phyloP scores from a whole-genome alignment of 176 grass and related monocot species.

The Tuctoria greenei region DNA sequence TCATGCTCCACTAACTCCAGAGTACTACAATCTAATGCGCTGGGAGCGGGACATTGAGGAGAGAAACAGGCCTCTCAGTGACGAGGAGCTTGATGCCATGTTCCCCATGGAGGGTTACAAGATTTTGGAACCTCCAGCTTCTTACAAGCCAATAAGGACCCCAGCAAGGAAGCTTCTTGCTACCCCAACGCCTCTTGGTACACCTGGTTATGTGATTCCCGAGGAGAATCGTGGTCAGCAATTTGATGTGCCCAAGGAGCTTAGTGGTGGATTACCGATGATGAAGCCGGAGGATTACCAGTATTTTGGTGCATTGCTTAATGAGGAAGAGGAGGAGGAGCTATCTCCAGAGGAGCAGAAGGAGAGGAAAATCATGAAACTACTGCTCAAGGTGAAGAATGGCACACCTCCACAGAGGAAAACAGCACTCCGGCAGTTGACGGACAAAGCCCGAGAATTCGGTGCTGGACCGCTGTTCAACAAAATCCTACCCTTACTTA shows the following conservation, averaged over 20 bases:
- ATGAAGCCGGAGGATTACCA: constrained; percentile 99
- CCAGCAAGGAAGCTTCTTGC: constrained; percentile 93
- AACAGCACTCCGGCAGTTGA: constrained; percentile 84
- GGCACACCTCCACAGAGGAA: constrained; percentile 90
- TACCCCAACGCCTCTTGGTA: constrained; percentile 81
- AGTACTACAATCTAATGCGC: constrained; percentile 82
- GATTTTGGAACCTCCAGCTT: constrained; percentile 79
- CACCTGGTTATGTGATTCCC: constrained; percentile 77
- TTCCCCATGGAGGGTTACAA: constrained; percentile 86
- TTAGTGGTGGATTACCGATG: constrained; percentile 60
- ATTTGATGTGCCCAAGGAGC: constrained; percentile 92
- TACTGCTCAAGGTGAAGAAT: constrained; percentile 84
- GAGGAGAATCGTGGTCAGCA: constrained; percentile 93
- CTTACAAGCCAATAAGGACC: constrained; percentile 86
- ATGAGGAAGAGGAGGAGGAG: constrained; percentile 91
- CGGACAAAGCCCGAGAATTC: constrained; percentile 86
- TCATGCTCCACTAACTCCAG: constrained; percentile 74
- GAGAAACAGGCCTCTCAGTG: constrained; percentile 86
- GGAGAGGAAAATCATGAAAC: constrained; percentile 95
- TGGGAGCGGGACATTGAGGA: constrained; percentile 98
- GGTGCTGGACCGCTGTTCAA: constrained; percentile 93
- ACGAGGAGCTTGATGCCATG: constrained; percentile 92
- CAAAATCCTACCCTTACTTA: constrained; percentile 92
- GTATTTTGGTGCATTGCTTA: constrained; percentile 82
- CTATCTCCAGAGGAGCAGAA: constrained; percentile 89